Percentiles rank a stretch among this genome's conserved stretches.
These are phyloP conservation scores for Protomyces inundatus DNA, from an alignment of 1,139 yeast species.

Conservation along the genomic window DNA sequence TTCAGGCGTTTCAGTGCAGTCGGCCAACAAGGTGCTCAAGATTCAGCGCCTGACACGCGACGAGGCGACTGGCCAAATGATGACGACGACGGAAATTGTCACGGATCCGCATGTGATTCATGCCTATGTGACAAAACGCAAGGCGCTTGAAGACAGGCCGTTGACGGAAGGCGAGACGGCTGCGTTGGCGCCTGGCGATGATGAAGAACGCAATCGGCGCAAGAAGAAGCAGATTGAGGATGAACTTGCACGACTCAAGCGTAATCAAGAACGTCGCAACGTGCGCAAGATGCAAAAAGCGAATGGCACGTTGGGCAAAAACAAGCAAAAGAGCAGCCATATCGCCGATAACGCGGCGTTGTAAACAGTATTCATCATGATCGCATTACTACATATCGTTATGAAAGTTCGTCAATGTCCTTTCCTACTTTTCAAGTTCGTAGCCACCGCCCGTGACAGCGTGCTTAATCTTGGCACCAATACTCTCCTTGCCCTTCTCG, in stretches of 20 bases:
- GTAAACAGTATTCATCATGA: not conserved
- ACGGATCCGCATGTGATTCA: constrained; percentile 81
- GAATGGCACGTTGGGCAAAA: constrained; percentile 7
- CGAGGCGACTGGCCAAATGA: constrained; percentile 70
- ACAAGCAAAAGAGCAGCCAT: not conserved
- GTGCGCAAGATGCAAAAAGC: constrained; percentile 50
- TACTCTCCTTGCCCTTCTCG: not conserved
- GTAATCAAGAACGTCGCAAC: constrained; percentile 60
- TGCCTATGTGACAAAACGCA: constrained; percentile 76
- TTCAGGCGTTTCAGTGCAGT: constrained; percentile 34
- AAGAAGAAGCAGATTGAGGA: constrained; percentile 75
- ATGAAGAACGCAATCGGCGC: constrained; percentile 75
- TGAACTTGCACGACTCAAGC: constrained; percentile 76
- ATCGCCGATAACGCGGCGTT: not conserved
- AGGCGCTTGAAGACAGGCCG: constrained; percentile 57
- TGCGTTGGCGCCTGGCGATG: constrained; percentile 62
- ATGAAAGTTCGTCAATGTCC: not conserved
- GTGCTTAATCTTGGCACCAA: not conserved
- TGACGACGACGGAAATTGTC: constrained; percentile 70
- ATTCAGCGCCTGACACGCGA: constrained; percentile 79
- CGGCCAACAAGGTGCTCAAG: constrained; percentile 49
- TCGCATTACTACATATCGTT: no score
- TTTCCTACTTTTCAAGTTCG: not conserved
- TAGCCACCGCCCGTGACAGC: not conserved
- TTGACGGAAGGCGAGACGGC: constrained; percentile 47